Base-by-base conservation (phyloP, 805 yeast genomes). In the Zygosaccharomyces gambellarensis region DNA sequence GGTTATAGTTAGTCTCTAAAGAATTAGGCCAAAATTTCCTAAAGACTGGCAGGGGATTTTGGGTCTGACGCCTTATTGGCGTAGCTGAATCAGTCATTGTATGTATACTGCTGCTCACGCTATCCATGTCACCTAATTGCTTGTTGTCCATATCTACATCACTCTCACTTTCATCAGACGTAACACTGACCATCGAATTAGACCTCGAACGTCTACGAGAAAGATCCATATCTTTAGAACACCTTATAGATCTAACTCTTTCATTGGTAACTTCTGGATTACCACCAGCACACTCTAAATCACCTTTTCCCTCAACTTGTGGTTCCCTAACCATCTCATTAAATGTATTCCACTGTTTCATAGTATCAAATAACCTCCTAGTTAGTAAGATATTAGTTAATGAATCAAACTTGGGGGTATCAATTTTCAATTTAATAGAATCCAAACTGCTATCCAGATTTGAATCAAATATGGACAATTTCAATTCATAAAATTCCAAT, bases 101-200 rank as follows among this genome's bases (percentile, higher is more conserved):
- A 32, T 54, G 52, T 4, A 63, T 45, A 46, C 69, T 65, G 32
- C 69, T 65, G n/a, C 53, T 52, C 2, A 55, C 48, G 43, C 68
- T 64, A n/a, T 53, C 64, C n/a, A 48, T 36, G 14, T 61, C 65
- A 21, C 46, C 60, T 11, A 45, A 39, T 5, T 54, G 55, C 36
- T 50, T 45, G 32, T 49, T 51, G 22, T 49, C 58, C 65, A 62
- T 63, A 41, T 61, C 64, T 1, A 56, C 60, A 36, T 65, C 69
- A 34, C 64, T 58, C 21, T 55, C 61, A 39, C 52, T 53, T 8
- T 47, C 54, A 17, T 54, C 49, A 7, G 52, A 51, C 6, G 59
- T 54, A 14, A 53, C 21, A 36, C 63, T 60, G 1, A 47, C 45
- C 4, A 52, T 36, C 1, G 68, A 62, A 36, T 46, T 49, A 2